Evolutionary conservation across 2,329 filamentous ascomycete species (phyloP), one percentile per base, ranked within the genome.

Genomic region (Anisogramma anomala): DNA sequence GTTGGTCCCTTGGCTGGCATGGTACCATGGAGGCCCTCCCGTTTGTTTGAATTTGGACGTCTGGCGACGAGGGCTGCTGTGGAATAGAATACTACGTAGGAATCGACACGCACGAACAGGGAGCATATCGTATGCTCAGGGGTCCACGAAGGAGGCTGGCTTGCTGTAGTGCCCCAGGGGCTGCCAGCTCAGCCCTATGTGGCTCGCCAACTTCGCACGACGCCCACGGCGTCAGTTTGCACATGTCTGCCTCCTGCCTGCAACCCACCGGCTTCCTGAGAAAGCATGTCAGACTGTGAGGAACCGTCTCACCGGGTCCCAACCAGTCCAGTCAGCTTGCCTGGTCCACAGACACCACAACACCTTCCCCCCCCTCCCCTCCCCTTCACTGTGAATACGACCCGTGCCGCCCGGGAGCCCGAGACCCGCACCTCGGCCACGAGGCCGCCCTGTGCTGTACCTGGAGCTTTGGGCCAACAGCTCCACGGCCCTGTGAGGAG

Each of bases 181-280:
- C 41, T 41, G 33, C 22, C 20, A 38, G 31, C 37, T 44, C 44
- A 46, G 44, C 44, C 44, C 37, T 43, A 44, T 28, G 6, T 18
- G 27, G 6, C 27, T 14, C n/a, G 27, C 27, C 11, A 30, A 3
- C 27, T 14, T 30, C 27, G 27, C 27, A 30, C 13, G 8, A 14
- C 13, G 15, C 27, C 25, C 4, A 9, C 10, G 25, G n/a, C 25
- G n/a, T 11, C 25, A 9, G 33, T 23, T 13, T 31, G 35, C 17
- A 39, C 17, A 43, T 20, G 33, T 23, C 25, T 35, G 13, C 8
- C 13, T 25, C 36, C 32, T 43, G 43, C 41, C 39, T 40, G 43
- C 43, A 43, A 30, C 17, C 30, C 39, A 19, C 31, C 39, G 40
- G 36, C 43, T 38, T 28, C 31, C 26, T 23, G 6, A 23, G 22